phyloP scores from a whole-genome alignment of 257 asterid species.

The Primulina tabacum region DNA sequence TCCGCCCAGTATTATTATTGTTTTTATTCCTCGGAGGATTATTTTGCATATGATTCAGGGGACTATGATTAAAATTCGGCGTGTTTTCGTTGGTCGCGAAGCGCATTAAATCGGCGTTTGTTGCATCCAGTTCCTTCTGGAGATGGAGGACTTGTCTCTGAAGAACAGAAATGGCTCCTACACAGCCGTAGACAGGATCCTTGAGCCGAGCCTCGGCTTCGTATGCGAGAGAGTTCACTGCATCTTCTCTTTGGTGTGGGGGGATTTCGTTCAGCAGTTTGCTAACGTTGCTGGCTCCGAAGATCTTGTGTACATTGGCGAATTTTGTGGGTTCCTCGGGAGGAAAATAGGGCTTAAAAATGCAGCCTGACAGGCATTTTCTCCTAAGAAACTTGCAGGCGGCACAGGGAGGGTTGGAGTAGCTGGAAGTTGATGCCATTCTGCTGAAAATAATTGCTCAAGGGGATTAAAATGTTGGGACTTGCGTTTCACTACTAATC shows the following conservation, averaged over 20 bases:
- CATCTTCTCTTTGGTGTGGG: conserved; percentile 70
- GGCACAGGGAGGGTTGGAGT: conserved; percentile 78
- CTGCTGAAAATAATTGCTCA: conserved; percentile 8
- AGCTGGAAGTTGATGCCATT: conserved; percentile 47
- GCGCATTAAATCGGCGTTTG: conserved; percentile 60
- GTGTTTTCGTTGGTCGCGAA: conserved; percentile 25
- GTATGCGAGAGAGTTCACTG: conserved; percentile 73
- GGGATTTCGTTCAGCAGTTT: conserved; percentile 62
- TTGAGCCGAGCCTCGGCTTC: conserved; percentile 74
- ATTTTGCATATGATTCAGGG: conserved; percentile 5
- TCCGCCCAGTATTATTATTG: conserved; percentile 10
- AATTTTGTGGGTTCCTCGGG: conserved; percentile 79
- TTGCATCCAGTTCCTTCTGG: conserved; percentile 66
- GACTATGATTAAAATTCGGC: background rate
- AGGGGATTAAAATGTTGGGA: no score
- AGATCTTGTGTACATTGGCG: conserved; percentile 62
- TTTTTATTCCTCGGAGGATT: conserved; percentile 4
- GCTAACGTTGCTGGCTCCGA: conserved; percentile 78
- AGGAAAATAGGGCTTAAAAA: conserved; percentile 65
- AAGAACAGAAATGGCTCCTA: conserved; percentile 66
- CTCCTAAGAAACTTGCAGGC: conserved; percentile 81
- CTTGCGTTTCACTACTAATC: no score
- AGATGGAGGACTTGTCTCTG: conserved; percentile 59
- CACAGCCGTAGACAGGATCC: conserved; percentile 81
- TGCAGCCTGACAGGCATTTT: conserved; percentile 64